These are phyloP conservation scores for Chaetomium olivaceum DNA, from an alignment of 2,329 filamentous ascomycete genomes.

Conservation along the genomic window DNA sequence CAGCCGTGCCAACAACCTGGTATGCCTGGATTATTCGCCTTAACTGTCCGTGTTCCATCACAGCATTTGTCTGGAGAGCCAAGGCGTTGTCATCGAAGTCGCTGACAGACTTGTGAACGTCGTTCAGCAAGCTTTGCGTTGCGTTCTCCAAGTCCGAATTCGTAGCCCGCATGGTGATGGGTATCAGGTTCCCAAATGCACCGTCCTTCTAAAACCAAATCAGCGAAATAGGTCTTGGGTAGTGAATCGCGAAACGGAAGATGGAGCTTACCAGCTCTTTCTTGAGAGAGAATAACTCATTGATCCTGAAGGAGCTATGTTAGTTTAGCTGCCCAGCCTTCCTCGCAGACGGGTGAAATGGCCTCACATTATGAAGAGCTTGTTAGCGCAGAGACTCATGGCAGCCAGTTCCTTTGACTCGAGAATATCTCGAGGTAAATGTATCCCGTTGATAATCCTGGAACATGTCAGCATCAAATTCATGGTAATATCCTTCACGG, in stretches of 20 bases:
- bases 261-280: constrained; percentile 27
- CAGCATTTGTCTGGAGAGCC: background rate
- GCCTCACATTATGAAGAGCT: constrained; percentile 25
- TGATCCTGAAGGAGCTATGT: constrained; percentile 18
- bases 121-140: background rate
- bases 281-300: constrained; percentile 31
- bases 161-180: constrained; percentile 21
- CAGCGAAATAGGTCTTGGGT: background rate
- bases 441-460: constrained; percentile 21
- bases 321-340: background rate
- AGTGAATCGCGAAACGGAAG: background rate
- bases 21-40: constrained; percentile 19
- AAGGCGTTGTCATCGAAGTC: constrained; percentile 17
- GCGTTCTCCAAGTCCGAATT: constrained; percentile 15
- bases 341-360: too few species aligned
- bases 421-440: constrained; percentile 8
- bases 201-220: constrained; percentile 20
- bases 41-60: background rate
- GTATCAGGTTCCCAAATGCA: constrained; percentile 23
- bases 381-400: constrained; percentile 19
- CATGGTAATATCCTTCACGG: background rate
- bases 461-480: background rate
- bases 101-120: constrained; percentile 4
- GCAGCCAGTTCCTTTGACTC: constrained; percentile 5
- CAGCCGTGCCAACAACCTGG: constrained; percentile 23